A percentile compares a stretch with the other conserved stretches of the same genome.
phyloP scores from a whole-genome alignment of 208 protist species.

The Phytomonas francai region DNA sequence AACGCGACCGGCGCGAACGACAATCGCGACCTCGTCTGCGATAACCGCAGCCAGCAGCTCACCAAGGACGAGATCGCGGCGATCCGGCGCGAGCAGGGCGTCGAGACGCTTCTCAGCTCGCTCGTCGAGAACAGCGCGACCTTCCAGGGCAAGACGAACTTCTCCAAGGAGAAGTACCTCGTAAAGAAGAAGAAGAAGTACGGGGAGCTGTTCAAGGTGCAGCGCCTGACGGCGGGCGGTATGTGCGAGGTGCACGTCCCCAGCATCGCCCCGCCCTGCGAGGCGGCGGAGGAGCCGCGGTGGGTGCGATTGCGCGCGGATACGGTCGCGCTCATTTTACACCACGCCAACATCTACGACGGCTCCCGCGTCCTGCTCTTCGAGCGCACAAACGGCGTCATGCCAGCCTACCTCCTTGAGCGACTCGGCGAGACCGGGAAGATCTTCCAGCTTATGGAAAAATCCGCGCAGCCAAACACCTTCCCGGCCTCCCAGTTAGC shows the following conservation, averaged over 20 bases:
- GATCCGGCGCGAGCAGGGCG: constrained; percentile 64
- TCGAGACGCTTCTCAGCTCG: constrained; percentile 62
- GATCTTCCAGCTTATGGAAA: constrained; percentile 80
- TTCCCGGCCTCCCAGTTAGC: constrained; percentile 50
- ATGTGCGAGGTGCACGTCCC: constrained; percentile 72
- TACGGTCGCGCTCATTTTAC: constrained; percentile 76
- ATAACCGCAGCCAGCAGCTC: constrained; percentile 77
- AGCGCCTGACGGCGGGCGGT: constrained; percentile 61
- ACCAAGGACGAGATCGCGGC: constrained; percentile 67
- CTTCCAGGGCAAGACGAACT: constrained; percentile 83
- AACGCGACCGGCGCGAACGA: constrained; percentile 33
- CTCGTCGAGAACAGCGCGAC: constrained; percentile 83
- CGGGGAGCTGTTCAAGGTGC: constrained; percentile 77
- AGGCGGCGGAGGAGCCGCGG: constrained; percentile 46
- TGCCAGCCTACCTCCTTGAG: constrained; percentile 62
- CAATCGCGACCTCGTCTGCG: constrained; percentile 75
- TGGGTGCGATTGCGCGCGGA: constrained; percentile 72
- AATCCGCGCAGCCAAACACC: constrained; percentile 65
- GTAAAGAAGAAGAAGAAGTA: constrained; percentile 89
- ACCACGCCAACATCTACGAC: constrained; percentile 78
- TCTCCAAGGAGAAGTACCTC: constrained; percentile 90
- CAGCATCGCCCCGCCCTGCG: constrained; percentile 72
- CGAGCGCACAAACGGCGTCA: constrained; percentile 76
- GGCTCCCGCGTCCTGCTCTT: constrained; percentile 69
- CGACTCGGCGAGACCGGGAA: constrained; percentile 54